These are phyloP conservation scores for Tulasnella calospora DNA, from an alignment of 768 basidiomycete species.

Conservation along the genomic window DNA sequence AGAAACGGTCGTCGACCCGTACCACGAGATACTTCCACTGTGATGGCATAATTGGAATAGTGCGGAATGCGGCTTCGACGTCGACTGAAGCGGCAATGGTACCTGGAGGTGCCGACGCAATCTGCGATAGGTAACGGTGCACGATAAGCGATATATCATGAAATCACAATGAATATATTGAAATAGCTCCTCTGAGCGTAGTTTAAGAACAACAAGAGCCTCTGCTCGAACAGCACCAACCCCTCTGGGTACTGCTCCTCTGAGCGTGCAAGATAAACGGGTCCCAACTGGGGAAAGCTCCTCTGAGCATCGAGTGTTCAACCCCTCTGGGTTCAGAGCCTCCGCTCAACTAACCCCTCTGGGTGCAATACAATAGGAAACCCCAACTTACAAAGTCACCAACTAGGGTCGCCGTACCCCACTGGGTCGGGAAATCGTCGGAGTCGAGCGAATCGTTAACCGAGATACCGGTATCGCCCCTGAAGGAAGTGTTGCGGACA, in stretches of 20 bases:
- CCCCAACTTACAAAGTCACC: no score
- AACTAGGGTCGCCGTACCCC: not conserved
- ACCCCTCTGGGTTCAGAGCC: not conserved
- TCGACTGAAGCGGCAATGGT: constrained; percentile 33
- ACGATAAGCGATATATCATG: no score
- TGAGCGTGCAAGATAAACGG: not conserved
- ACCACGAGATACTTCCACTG: constrained; percentile 17
- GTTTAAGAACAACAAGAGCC: no score
- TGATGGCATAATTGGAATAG: constrained; percentile 20
- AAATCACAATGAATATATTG: no score
- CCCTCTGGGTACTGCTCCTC: not conserved
- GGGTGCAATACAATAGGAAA: not conserved
- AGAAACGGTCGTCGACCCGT: constrained; percentile 22
- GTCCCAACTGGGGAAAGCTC: no score
- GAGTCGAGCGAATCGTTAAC: not conserved
- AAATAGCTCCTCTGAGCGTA: no score
- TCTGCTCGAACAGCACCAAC: no score
- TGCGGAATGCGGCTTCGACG: constrained; percentile 24
- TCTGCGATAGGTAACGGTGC: constrained; percentile 20
- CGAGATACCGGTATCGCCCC: not conserved
- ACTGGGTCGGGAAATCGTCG: not conserved
- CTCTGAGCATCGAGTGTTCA: not conserved
- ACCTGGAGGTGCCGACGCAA: constrained; percentile 31
- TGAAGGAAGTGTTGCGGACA: constrained; percentile 27
- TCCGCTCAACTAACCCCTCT: not conserved